Conservation (phyloP, 768 basidiomycete species). For the Russula brevipes region DNA sequence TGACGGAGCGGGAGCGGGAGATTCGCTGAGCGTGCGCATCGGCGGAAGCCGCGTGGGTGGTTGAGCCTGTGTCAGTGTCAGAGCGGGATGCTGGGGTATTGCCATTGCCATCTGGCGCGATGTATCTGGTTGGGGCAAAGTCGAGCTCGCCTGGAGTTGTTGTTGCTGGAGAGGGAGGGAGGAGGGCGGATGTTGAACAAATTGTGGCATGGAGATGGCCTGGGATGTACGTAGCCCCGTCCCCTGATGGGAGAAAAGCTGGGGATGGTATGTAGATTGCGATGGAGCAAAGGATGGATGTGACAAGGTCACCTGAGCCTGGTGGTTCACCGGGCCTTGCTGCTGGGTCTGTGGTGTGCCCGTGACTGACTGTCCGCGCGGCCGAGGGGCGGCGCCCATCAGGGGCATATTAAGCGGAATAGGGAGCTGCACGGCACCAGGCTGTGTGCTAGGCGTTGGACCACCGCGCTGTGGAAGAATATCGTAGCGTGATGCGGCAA, state of each 20-base stretch:
- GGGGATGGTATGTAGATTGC: neutral
- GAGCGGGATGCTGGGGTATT: neutral
- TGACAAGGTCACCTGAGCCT: neutral
- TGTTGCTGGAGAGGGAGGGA: neutral
- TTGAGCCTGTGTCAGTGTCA: neutral
- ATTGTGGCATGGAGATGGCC: neutral
- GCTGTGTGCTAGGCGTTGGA: neutral
- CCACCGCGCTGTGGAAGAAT: neutral
- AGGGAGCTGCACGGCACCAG: neutral
- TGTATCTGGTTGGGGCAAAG: neutral
- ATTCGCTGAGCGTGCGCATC: constrained; percentile 17
- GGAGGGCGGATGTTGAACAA: neutral
- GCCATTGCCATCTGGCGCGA: neutral
- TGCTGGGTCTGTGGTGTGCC: neutral
- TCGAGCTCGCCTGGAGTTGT: neutral
- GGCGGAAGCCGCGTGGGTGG: constrained; percentile 12
- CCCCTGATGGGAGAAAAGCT: neutral
- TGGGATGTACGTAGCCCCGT: neutral
- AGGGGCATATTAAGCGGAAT: neutral
- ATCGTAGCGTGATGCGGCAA: neutral
- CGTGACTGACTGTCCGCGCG: neutral
- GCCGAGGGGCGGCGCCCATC: neutral
- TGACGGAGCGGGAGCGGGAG: neutral
- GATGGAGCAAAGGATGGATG: neutral
- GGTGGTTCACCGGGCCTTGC: neutral